Percentiles rank a stretch among this genome's conserved stretches.
These are phyloP conservation scores for Alternaria dauci DNA, from an alignment of 2,329 filamentous ascomycete genomes.

Conservation along the genomic window DNA sequence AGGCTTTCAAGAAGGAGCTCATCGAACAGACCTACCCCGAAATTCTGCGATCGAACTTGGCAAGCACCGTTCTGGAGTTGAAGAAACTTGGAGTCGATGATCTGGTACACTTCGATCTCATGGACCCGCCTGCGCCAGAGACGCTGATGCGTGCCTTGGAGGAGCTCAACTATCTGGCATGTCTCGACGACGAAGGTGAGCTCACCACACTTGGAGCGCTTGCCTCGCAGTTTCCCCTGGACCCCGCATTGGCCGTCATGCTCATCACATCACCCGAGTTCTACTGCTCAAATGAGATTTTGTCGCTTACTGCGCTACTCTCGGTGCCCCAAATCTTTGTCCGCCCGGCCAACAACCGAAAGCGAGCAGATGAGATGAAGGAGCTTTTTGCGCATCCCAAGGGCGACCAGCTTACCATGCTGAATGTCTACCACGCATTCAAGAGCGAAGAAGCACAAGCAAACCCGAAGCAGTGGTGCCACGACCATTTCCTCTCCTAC, in stretches of 20 bases:
- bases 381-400: slow-evolving; percentile 89
- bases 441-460: slow-evolving; percentile 75
- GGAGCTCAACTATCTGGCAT: slow-evolving; percentile 96
- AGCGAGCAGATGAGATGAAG: slow-evolving; percentile 98
- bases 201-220: slow-evolving; percentile 84
- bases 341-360: slow-evolving; percentile 82
- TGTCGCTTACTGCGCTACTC: slow-evolving; percentile 91
- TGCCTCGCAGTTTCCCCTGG: slow-evolving; percentile 93
- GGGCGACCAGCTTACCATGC: slow-evolving; percentile 92
- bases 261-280: slow-evolving; percentile 97
- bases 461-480: slow-evolving; percentile 90
- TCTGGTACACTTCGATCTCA: slow-evolving; percentile 96
- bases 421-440: slow-evolving; percentile 98
- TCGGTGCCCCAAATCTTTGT: slow-evolving; percentile 96
- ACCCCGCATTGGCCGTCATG: slow-evolving; percentile 95
- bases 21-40: slow-evolving; percentile 98
- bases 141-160: slow-evolving; percentile 98
- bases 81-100: slow-evolving; percentile 98
- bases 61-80: slow-evolving; percentile 92
- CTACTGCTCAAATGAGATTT: slow-evolving; percentile 97
- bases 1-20: slow-evolving; percentile 95
- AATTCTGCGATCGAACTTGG: slow-evolving; percentile 91
- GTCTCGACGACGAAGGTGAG: slow-evolving; percentile 94
- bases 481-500: slow-evolving; percentile 93
- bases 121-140: slow-evolving; percentile 97